phyloP scores from a whole-genome alignment of 2,329 filamentous ascomycete species.

The Coniella lustricola region DNA sequence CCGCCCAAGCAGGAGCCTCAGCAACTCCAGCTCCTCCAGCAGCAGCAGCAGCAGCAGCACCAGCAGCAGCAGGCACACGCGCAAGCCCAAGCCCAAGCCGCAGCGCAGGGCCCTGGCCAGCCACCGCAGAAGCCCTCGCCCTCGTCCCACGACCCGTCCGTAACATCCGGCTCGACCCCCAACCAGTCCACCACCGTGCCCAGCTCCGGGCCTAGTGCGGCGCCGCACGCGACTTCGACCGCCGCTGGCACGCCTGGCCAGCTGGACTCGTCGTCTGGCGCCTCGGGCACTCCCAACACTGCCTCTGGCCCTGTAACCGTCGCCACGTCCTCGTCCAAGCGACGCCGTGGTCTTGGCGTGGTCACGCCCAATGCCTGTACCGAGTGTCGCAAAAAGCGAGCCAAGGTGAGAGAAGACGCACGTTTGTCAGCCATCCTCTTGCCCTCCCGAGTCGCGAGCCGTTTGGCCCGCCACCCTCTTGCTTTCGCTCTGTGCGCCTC shows the following conservation, averaged over 20 bases:
- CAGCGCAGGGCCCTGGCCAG: too few relatives aligned
- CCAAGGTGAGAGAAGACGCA: slow-evolving; percentile 40
- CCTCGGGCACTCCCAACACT: slow-evolving; percentile 20
- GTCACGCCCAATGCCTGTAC: slow-evolving; percentile 56
- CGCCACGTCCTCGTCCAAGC: slow-evolving; percentile 34
- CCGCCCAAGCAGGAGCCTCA: background rate
- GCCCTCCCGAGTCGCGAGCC: background rate
- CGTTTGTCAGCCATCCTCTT: background rate
- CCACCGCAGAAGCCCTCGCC: background rate
- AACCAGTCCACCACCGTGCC: slow-evolving; percentile 8
- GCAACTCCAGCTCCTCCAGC: background rate
- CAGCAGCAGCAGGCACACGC: background rate
- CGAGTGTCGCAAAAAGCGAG: slow-evolving; percentile 55
- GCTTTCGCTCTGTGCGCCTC: background rate
- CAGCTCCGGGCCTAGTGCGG: slow-evolving; percentile 2
- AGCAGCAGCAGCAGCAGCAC: background rate
- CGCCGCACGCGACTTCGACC: background rate
- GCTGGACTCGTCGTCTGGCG: slow-evolving; percentile 22
- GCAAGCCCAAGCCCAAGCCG: too few relatives aligned
- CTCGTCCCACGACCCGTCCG: background rate
- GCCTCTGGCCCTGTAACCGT: slow-evolving; percentile 14
- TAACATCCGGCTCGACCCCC: slow-evolving; percentile 5
- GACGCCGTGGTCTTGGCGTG: slow-evolving; percentile 46
- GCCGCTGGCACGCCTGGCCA: slow-evolving; percentile 3
- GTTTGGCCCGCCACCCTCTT: background rate